Evolutionary conservation across 352 stramenopile species (phyloP).

Genomic region (Phytopythium boreale): DNA sequence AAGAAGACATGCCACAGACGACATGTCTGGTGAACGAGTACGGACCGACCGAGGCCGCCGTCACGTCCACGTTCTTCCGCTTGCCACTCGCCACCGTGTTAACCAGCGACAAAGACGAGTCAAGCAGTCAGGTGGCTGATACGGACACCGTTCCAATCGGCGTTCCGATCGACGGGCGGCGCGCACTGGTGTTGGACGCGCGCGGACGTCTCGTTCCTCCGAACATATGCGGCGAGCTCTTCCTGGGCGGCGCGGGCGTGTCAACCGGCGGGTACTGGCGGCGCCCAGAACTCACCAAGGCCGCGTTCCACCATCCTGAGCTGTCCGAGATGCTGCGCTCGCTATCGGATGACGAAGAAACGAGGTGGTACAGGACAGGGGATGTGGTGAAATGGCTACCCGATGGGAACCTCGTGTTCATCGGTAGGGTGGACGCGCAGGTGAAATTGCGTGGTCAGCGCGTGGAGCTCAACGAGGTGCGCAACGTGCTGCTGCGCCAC

Average conservation of each 20-base stretch:
- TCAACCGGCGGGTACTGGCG: slow-evolving; percentile 57
- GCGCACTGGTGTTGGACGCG: slow-evolving; percentile 46
- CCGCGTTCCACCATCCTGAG: slow-evolving; percentile 20
- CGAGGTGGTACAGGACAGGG: slow-evolving; percentile 61
- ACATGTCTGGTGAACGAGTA: slow-evolving; percentile 54
- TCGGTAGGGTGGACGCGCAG: slow-evolving; percentile 68
- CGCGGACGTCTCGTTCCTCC: slow-evolving; percentile 35
- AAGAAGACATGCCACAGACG: not conserved
- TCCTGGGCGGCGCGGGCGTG: slow-evolving; percentile 62
- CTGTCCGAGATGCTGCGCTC: slow-evolving; percentile 4
- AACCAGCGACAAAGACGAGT: not conserved
- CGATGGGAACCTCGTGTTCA: slow-evolving; percentile 51
- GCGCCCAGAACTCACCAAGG: slow-evolving; percentile 19
- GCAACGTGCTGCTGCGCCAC: slow-evolving; percentile 48
- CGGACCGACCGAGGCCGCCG: slow-evolving; percentile 45
- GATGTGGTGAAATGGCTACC: slow-evolving; percentile 64
- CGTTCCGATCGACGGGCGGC: slow-evolving; percentile 43
- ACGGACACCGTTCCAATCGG: slow-evolving; percentile 53
- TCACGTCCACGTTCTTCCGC: slow-evolving; percentile 43
- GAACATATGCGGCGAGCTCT: slow-evolving; percentile 63
- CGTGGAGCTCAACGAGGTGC: slow-evolving; percentile 79
- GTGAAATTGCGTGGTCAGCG: slow-evolving; percentile 82
- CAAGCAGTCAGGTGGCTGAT: not conserved
- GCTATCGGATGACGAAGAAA: not conserved
- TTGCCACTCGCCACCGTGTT: slow-evolving; percentile 8